Evolutionary conservation across 148 eudicot species (phyloP), one percentile per base, ranked within the genome.

Genomic region (Camellia granthamiana): DNA sequence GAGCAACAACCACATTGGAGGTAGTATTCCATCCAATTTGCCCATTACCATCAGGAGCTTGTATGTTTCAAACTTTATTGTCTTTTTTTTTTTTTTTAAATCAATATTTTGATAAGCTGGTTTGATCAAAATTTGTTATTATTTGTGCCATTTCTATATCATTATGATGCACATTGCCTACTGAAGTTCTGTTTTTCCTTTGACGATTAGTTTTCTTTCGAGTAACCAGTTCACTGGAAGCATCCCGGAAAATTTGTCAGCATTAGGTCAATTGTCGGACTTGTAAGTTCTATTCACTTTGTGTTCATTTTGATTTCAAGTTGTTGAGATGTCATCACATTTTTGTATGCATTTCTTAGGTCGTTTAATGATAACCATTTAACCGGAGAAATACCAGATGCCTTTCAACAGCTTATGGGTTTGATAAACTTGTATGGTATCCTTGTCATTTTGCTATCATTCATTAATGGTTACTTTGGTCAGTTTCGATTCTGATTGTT

Each of bases 1-100:
- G 72, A 90, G 95, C 88, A 85, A 83, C 90, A 97, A 97, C 72
- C 95, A 87, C 65, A 94, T 97, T 73, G 99, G 95, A 75, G 99
- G 98, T 75, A 87, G 85, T 61, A 88, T 97, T 61, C 99, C 99
- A 9, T 86, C 91, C 51, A 88, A 86, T 81, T 84, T 97, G 77
- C 99, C 99, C 42, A 82, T 86, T 41, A 97, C 99, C 21, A 81
- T 93, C 75, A 84, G 79, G 85, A 87, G 78, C 87, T 86, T 97
- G 99, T 97, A 97, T 66, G 97, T 88, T 86, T 58, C 23, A 41
- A n/a, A 15, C 14, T 54, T n/a, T n/a, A n/a, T n/a, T n/a, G n/a
- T n/a, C n/a, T n/a, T n/a, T n/a, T 14, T 14, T 62, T 79, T 15
- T 11, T 61, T 77, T 74, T 61, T 69, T 74, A 46, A 30, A 43